A percentile compares a stretch with the other conserved stretches of the same genome.
Evolutionary conservation across 2,329 filamentous ascomycete genomes (phyloP).

Genomic region (Pseudocercospora musae): DNA sequence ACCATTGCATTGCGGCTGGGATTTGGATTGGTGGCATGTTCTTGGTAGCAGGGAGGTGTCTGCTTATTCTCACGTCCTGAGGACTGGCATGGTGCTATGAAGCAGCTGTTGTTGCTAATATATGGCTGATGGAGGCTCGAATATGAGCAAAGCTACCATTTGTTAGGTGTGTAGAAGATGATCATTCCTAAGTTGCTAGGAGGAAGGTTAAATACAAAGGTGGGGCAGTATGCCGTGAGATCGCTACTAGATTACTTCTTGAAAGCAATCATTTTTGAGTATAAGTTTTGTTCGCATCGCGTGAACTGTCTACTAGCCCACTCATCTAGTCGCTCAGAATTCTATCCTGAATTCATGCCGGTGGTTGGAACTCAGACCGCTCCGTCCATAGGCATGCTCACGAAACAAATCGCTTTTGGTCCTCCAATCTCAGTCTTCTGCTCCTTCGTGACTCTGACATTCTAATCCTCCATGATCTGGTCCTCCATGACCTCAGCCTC

Average conservation of each 20-base stretch:
- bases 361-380: neutral
- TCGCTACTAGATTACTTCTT: neutral
- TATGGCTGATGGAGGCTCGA: no score
- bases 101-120: no score
- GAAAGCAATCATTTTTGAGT: no score
- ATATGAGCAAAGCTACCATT: no score
- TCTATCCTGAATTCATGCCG: neutral
- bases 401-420: neutral
- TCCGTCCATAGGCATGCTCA: neutral
- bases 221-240: neutral
- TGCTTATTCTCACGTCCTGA: no score
- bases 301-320: neutral
- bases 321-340: neutral
- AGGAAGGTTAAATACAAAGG: no score
- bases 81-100: no score
- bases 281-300: no score
- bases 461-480: neutral
- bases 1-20: no score
- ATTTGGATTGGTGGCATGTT: no score
- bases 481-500: neutral
- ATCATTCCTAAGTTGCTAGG: no score
- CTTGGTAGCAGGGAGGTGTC: no score
- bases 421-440: neutral
- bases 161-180: neutral
- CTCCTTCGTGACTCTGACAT: neutral